Base-by-base conservation (phyloP, 306 rosid species). In the Herpetospermum pedunculosum region DNA sequence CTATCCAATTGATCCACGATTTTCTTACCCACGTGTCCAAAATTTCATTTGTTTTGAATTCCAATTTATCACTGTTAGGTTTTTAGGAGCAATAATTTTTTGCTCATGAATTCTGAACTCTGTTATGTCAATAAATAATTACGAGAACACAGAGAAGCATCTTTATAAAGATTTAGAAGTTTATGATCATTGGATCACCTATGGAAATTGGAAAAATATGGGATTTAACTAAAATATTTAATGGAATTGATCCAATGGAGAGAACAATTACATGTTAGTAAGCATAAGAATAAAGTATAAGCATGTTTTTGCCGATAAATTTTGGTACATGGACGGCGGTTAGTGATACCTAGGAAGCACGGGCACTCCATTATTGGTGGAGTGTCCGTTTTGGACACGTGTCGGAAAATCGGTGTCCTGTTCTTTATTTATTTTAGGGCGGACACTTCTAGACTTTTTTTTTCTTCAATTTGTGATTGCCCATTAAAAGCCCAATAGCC, bases 311-410 rank as follows among this genome's bases (percentile, higher is more conserved):
- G 21, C 10, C 4, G n/a, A 70, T 37, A 54, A 5, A 77, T 40
- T 76, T 55, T 71, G 53, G 16, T 74, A 8, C 63, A 74, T 54
- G 21, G 57, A 72, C 54, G 21, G 47, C 77, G 65, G 77, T 80
- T 19, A 28, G 74, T 77, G 59, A 76, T n/a, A n/a, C n/a, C n/a
- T n/a, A n/a, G n/a, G n/a, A n/a, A n/a, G n/a, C n/a, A n/a, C n/a
- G n/a, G n/a, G n/a, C n/a, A n/a, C n/a, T n/a, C n/a, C n/a, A n/a
- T n/a, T n/a, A n/a, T n/a, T n/a, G n/a, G n/a, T n/a, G n/a, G n/a
- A n/a, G n/a, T n/a, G n/a, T n/a, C n/a, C n/a, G n/a, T n/a, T n/a
- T n/a, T n/a, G n/a, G n/a, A n/a, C n/a, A n/a, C n/a, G n/a, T n/a
- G n/a, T n/a, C n/a, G n/a, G n/a, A n/a, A n/a, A n/a, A n/a, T n/a